Conservation (phyloP, 495 filamentous ascomycete genomes). For the Entonaema liquescens region DNA sequence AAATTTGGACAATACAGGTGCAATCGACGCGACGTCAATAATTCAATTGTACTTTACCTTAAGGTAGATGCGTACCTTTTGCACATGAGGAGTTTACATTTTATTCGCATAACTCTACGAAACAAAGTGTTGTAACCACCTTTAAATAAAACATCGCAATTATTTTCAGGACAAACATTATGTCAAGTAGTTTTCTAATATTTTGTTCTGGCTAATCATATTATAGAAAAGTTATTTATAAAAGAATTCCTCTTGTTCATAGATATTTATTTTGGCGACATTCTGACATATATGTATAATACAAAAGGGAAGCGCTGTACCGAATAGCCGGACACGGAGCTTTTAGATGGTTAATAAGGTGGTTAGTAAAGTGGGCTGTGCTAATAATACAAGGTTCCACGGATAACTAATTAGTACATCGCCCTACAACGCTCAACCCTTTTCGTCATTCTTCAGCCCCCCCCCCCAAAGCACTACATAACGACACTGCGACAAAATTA, state of each 20-base stretch:
- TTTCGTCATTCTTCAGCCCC: conserved; percentile 22
- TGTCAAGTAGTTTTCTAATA: no score
- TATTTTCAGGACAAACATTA: no score
- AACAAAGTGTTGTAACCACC: no score
- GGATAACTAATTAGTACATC: neutral
- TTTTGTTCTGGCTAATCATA: no score
- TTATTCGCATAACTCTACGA: no score
- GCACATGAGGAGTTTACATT: no score
- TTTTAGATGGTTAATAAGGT: neutral
- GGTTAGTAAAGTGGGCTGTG: conserved; percentile 30
- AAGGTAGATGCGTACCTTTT: no score
- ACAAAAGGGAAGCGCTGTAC: conserved; percentile 13
- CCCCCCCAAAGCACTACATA: neutral
- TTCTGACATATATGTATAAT: neutral
- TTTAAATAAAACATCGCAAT: no score
- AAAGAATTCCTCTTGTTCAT: no score
- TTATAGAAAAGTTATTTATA: no score
- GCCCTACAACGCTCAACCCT: conserved; percentile 13
- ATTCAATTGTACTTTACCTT: neutral
- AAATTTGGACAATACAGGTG: conserved; percentile 2
- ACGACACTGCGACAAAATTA: conserved; percentile 1
- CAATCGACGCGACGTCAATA: neutral
- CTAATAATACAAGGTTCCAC: neutral
- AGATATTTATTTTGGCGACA: no score
- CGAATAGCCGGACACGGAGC: conserved; percentile 27